phyloP scores from a whole-genome alignment of 371 early-diverging fungal species.

The Phascolomyces articulosus region DNA sequence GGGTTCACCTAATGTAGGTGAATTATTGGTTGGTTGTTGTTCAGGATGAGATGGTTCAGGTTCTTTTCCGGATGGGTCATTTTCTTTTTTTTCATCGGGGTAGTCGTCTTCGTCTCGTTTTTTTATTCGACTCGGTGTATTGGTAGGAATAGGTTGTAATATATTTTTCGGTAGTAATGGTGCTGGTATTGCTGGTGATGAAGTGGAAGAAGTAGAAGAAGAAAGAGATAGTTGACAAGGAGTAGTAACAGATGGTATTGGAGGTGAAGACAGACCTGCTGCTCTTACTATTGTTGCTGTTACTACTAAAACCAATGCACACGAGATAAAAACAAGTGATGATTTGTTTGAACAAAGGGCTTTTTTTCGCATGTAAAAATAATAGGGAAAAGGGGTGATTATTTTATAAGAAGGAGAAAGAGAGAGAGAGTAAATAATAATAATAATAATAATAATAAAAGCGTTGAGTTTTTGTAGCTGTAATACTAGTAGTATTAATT shows the following conservation, averaged over 20 bases:
- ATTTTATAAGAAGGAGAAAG: not conserved
- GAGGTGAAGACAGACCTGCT: not conserved
- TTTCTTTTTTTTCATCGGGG: not conserved
- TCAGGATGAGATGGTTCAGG: not conserved
- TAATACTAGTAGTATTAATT: too few species aligned
- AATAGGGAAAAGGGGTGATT: not conserved
- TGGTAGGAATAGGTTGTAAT: not conserved
- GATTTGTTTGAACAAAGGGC: not conserved
- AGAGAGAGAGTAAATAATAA: not conserved
- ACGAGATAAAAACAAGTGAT: not conserved
- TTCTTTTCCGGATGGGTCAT: not conserved
- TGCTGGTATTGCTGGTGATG: not conserved
- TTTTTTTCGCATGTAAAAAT: conserved; percentile 1
- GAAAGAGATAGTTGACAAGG: too few species aligned
- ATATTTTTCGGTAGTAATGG: not conserved
- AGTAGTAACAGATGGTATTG: too few species aligned
- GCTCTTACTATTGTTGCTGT: not conserved
- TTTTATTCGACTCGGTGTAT: not conserved
- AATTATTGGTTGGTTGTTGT: not conserved
- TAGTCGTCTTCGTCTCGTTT: not conserved
- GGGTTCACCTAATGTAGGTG: not conserved
- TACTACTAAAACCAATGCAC: not conserved
- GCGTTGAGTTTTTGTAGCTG: too few species aligned
- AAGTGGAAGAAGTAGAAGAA: not conserved
- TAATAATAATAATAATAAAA: not conserved